Conservation (phyloP, 805 yeast genomes). For the Schizosaccharomyces octosporus region DNA sequence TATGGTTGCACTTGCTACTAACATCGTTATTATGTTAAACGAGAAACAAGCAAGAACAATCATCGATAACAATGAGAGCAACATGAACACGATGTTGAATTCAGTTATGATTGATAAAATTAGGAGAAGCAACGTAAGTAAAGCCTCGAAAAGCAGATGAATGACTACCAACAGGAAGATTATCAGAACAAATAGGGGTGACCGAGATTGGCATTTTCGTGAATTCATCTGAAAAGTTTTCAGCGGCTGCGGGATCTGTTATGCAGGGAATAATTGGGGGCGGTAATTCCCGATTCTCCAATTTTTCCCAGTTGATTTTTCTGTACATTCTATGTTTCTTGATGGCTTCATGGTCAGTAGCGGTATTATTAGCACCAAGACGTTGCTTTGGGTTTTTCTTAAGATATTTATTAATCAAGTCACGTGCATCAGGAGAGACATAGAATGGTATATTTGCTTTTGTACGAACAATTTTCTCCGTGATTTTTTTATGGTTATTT, state of each 20-base stretch:
- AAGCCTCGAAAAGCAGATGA: neutral
- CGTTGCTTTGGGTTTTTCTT: slow-evolving; percentile 50
- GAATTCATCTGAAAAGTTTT: slow-evolving; percentile 60
- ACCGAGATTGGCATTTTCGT: slow-evolving; percentile 29
- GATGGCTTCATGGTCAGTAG: slow-evolving; percentile 26
- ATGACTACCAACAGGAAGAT: neutral
- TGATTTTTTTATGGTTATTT: slow-evolving; percentile 44
- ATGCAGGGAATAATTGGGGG: slow-evolving; percentile 73
- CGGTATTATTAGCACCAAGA: slow-evolving; percentile 21
- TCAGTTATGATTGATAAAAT: neutral
- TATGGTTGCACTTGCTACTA: no score
- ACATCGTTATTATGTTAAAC: no score
- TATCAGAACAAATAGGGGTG: slow-evolving; percentile 5
- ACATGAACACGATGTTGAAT: neutral
- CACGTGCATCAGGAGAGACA: slow-evolving; percentile 57
- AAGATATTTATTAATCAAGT: slow-evolving; percentile 36
- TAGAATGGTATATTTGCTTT: slow-evolving; percentile 52
- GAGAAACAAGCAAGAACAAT: no score
- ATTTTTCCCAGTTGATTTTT: slow-evolving; percentile 40
- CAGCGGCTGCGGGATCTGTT: slow-evolving; percentile 61
- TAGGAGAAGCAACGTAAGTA: slow-evolving; percentile 1
- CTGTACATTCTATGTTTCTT: slow-evolving; percentile 54
- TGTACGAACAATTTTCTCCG: slow-evolving; percentile 43
- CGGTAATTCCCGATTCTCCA: slow-evolving; percentile 25
- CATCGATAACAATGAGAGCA: no score